Percentiles rank a stretch among this genome's conserved stretches.
Conservation (phyloP, 106 monocot genomes). For the Allium cepa region DNA sequence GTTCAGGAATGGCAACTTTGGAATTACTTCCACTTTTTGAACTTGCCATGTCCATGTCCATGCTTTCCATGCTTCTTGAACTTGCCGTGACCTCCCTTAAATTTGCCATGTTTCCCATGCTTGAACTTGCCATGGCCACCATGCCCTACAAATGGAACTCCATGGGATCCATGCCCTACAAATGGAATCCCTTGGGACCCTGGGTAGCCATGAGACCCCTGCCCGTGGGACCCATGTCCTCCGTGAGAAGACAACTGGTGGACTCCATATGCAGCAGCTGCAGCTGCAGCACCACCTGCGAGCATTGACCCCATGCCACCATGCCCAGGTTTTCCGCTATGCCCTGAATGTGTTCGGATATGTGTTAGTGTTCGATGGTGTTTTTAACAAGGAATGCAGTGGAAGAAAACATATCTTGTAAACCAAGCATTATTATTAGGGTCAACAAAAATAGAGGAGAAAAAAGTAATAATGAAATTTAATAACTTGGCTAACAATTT, state of each 20-base stretch:
- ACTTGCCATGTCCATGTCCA: slow-evolving; percentile 21
- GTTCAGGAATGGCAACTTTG: neutral
- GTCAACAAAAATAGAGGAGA: neutral
- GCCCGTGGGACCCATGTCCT: neutral
- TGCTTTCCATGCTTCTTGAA: slow-evolving; percentile 1
- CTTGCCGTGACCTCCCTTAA: slow-evolving; percentile 17
- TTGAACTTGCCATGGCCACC: slow-evolving; percentile 25
- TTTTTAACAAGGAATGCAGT: too few relatives aligned
- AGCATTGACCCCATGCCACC: slow-evolving; percentile 39
- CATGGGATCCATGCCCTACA: neutral
- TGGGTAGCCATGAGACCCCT: neutral
- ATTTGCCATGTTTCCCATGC: neutral
- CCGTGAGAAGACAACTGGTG: slow-evolving; percentile 23
- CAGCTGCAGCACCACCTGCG: slow-evolving; percentile 74
- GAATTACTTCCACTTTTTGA: slow-evolving; percentile 53
- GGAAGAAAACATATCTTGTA: neutral
- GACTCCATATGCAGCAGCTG: slow-evolving; percentile 76
- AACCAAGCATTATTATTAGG: neutral
- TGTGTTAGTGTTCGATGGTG: neutral
- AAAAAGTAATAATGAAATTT: neutral
- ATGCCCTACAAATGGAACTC: neutral
- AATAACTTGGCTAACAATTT: too few relatives aligned
- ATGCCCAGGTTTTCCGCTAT: slow-evolving; percentile 17
- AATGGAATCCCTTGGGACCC: slow-evolving; percentile 4
- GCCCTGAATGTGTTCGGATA: slow-evolving; percentile 3